Evolutionary conservation across 768 basidiomycete genomes (phyloP), one percentile per base, ranked within the genome.

Genomic region (Boletus vermiculosoides): DNA sequence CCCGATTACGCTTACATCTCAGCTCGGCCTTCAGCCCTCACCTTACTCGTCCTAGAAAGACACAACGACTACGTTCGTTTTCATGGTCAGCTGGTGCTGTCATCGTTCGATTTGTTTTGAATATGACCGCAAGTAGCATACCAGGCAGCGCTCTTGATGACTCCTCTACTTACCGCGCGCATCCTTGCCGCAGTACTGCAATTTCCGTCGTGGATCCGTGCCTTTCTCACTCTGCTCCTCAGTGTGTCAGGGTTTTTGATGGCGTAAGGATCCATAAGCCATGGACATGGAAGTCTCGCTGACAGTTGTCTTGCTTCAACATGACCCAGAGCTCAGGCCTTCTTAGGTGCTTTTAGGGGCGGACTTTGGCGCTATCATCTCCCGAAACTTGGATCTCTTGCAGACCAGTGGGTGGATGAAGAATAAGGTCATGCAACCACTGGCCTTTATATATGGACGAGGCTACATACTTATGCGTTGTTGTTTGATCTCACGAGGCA

Each of bases 1-100:
- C 22, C 20, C 36, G 8, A 25, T 23, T 11, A 22, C 50, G 23
- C 25, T 54, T 20, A 57, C 37, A 18, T 40, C 42, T 39, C 40
- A 6, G 16, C 12, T 28, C 12, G 52, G 51, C 47, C 20, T 45
- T 55, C 23, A 89, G 90, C 90, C 3, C 71, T 91, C 31, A 28
- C 77, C 1, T 70, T 90, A 33, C 78, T 92, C 11, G 78, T 89
- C n/a, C 59, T 85, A n/a, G 89, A 92, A 72, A 92, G 85, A 11
- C 80, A 82, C 58, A 88, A 87, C 63, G 86, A 90, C 70, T 87
- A 83, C 59, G 83, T 90, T 56, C 83, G 90, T 52, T 91, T 90
- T 68, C 88, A 90, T 67, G 86, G 88, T 88, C 51, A 64, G 81
- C 66, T 16, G 36, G 52, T 37, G 8, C n/a, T 28, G 42, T 51